These are phyloP conservation scores for Eragrostis tef DNA, from an alignment of 202 grass and related monocot species.

Conservation along the genomic window DNA sequence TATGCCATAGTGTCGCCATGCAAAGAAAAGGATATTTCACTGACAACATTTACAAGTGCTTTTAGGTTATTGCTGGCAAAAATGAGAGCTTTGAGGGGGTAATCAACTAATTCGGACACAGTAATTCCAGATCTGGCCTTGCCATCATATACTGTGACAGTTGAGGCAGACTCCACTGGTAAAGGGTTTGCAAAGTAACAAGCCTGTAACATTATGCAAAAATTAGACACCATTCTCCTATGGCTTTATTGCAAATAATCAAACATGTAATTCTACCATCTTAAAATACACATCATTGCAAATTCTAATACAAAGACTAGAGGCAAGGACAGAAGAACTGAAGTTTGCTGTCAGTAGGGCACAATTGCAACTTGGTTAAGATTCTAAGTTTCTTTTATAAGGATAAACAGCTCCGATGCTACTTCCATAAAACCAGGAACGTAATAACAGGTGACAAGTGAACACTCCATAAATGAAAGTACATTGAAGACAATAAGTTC, in stretches of 20 bases:
- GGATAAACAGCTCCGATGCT: neutral
- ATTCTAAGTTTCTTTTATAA: constrained; percentile 17
- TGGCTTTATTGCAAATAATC: neutral
- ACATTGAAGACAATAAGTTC: neutral
- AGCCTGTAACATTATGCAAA: constrained; percentile 50
- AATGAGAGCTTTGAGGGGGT: constrained; percentile 63
- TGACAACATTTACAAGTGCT: constrained; percentile 41
- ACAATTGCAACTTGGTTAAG: constrained; percentile 5
- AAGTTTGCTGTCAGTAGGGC: neutral
- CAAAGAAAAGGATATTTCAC: constrained; percentile 50
- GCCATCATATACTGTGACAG: constrained; percentile 44
- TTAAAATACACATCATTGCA: neutral
- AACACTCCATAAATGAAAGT: neutral
- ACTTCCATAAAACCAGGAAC: constrained; percentile 3
- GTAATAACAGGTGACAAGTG: neutral
- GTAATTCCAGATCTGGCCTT: constrained; percentile 37
- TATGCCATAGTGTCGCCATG: constrained; percentile 42
- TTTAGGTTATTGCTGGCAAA: constrained; percentile 57
- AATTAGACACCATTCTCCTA: constrained; percentile 25
- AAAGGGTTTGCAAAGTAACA: constrained; percentile 71
- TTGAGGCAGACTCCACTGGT: constrained; percentile 67
- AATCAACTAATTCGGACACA: constrained; percentile 61
- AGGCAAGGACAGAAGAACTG: neutral
- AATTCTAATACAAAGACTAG: neutral
- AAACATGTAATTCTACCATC: neutral